These are phyloP conservation scores for Globisporangium nodosum DNA, from an alignment of 352 stramenopile species.

Conservation along the genomic window DNA sequence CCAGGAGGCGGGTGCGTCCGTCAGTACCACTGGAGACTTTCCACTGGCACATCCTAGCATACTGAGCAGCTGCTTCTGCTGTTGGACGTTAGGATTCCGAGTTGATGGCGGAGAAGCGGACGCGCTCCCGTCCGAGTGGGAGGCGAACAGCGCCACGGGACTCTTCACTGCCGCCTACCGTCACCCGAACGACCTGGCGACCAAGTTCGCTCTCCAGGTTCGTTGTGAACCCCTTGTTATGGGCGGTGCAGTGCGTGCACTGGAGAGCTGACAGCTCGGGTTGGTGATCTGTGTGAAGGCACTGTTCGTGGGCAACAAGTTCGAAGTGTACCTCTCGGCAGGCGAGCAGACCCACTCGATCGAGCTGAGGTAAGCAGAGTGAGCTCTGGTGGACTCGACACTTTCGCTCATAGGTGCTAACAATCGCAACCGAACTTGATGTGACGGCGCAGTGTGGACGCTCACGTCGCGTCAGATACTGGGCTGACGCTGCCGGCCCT, in stretches of 20 bases:
- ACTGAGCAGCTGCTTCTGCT: background rate
- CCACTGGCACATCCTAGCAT: too few relatives aligned
- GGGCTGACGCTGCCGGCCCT: conserved; percentile 12
- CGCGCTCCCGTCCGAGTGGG: conserved; percentile 44
- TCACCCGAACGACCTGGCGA: conserved; percentile 38
- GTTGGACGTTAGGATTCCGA: conserved; percentile 9
- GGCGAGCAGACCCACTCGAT: conserved; percentile 65
- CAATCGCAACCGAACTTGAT: background rate
- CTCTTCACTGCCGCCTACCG: conserved; percentile 55
- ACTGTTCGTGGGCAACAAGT: conserved; percentile 69
- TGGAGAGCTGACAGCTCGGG: background rate
- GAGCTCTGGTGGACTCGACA: too few relatives aligned
- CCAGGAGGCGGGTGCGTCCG: conserved; percentile 51
- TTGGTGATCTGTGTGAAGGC: conserved; percentile 12
- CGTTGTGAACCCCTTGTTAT: background rate
- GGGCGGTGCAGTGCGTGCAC: background rate
- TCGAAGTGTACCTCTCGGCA: conserved; percentile 76
- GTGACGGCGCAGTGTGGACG: background rate
- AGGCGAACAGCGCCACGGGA: conserved; percentile 51
- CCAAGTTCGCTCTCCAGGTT: conserved; percentile 69
- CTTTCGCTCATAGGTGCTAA: background rate
- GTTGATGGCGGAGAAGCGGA: conserved; percentile 1
- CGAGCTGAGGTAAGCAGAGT: conserved; percentile 43
- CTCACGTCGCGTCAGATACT: conserved; percentile 2
- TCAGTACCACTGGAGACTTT: background rate